A percentile compares a stretch with the other conserved stretches of the same genome.
phyloP scores from a whole-genome alignment of 768 basidiomycete species.

The Kwoniella sp. region DNA sequence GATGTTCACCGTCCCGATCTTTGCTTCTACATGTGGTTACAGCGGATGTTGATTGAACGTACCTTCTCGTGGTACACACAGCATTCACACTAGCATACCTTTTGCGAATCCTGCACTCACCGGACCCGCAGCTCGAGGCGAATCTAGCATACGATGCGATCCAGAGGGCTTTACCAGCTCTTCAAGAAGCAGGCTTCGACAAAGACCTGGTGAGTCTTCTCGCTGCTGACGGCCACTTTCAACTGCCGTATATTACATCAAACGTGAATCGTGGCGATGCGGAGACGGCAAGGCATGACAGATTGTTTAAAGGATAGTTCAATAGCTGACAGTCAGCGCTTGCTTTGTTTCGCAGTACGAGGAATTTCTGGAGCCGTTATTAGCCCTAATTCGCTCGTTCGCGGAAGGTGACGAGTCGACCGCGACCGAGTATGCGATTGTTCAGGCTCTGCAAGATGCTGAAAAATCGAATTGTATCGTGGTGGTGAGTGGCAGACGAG shows the following conservation, averaged over 20 bases:
- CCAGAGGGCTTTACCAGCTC: slow-evolving; percentile 60
- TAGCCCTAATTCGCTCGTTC: slow-evolving; percentile 60
- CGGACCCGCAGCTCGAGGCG: slow-evolving; percentile 61
- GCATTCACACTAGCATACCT: slow-evolving; percentile 82
- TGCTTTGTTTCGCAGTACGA: slow-evolving; percentile 42
- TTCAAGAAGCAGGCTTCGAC: slow-evolving; percentile 68
- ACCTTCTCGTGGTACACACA: slow-evolving; percentile 44
- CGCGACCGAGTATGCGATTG: slow-evolving; percentile 41
- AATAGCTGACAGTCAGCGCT: not conserved
- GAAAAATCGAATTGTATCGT: slow-evolving; percentile 54
- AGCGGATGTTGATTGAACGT: not conserved
- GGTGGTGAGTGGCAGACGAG: slow-evolving; percentile 43
- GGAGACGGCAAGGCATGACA: no score
- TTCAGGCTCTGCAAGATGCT: slow-evolving; percentile 50
- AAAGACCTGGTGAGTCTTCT: slow-evolving; percentile 67
- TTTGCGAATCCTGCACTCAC: slow-evolving; percentile 65
- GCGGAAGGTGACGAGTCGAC: slow-evolving; percentile 21
- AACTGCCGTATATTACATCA: no score
- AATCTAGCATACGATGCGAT: slow-evolving; percentile 63
- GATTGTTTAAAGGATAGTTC: no score
- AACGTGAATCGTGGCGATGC: no score
- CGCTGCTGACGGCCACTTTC: no score
- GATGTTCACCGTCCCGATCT: not conserved
- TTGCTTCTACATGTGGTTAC: not conserved
- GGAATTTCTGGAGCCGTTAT: slow-evolving; percentile 73